Evolutionary conservation across 2,329 filamentous ascomycete genomes (phyloP).

Genomic region (Aspergillus quadrilineatus): DNA sequence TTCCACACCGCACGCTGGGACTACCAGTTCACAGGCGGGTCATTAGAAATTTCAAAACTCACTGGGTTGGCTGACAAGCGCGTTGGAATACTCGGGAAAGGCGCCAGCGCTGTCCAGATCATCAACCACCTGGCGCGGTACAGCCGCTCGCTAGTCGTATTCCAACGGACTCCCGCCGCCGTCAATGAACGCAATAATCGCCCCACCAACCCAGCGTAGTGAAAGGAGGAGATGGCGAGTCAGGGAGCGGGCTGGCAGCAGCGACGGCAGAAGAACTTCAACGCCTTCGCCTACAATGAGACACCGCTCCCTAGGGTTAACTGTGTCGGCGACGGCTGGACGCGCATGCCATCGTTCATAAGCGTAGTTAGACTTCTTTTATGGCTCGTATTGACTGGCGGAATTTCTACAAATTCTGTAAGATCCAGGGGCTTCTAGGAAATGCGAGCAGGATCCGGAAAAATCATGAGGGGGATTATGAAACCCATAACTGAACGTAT

Average conservation of each 20-base stretch:
- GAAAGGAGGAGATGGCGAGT: background rate
- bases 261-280: background rate
- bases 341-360: background rate
- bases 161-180: background rate
- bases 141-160: background rate
- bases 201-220: background rate
- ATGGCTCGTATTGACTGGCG: too few species aligned
- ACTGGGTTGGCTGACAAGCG: background rate
- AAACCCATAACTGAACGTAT: too few species aligned
- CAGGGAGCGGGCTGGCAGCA: background rate
- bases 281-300: background rate
- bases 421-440: too few species aligned
- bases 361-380: too few species aligned
- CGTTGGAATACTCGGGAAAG: background rate
- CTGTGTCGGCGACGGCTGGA: background rate
- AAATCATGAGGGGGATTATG: too few species aligned
- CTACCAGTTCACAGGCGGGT: slow-evolving; percentile 12
- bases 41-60: background rate
- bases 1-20: slow-evolving; percentile 32
- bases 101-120: background rate
- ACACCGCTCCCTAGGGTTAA: background rate
- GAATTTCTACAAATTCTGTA: too few species aligned
- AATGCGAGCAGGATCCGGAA: too few species aligned
- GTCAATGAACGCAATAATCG: background rate
- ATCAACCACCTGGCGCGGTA: background rate